phyloP scores from a whole-genome alignment of 179 eudicot genomes.

The Silene coronaria region DNA sequence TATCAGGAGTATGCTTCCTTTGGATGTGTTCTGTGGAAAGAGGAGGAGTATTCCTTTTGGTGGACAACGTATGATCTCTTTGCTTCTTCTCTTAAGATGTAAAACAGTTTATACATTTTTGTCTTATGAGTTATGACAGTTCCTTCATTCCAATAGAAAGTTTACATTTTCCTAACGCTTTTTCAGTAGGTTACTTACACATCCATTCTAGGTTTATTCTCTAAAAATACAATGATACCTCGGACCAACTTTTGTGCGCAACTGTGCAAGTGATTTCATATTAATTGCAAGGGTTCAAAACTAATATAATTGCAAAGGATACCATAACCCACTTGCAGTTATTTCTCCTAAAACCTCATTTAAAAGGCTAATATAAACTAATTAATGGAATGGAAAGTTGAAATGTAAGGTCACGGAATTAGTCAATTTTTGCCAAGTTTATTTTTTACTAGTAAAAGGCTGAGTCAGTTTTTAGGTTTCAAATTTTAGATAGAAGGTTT shows the following conservation, averaged over 20 bases:
- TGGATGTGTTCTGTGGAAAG: conserved; percentile 77
- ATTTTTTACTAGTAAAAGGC: too few species aligned
- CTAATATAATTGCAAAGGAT: not conserved
- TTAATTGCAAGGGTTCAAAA: not conserved
- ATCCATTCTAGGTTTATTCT: not conserved
- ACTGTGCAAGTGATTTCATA: not conserved
- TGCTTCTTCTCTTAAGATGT: not conserved
- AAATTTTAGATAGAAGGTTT: too few species aligned
- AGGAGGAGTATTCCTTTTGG: conserved; percentile 74
- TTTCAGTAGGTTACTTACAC: not conserved
- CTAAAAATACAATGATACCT: not conserved
- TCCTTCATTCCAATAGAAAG: not conserved
- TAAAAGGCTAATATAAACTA: not conserved
- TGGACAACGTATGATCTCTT: conserved; percentile 52
- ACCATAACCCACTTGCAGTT: not conserved
- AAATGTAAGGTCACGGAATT: too few species aligned
- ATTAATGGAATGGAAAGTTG: not conserved
- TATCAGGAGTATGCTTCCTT: conserved; percentile 78
- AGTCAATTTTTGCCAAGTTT: too few species aligned
- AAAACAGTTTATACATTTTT: not conserved
- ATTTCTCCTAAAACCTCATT: not conserved
- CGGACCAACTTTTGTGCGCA: not conserved
- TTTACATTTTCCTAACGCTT: not conserved
- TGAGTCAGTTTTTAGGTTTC: too few species aligned
- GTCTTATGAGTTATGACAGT: not conserved